Evolutionary conservation across 2,329 filamentous ascomycete species (phyloP).

Genomic region (Teratosphaeriaceae sp.): DNA sequence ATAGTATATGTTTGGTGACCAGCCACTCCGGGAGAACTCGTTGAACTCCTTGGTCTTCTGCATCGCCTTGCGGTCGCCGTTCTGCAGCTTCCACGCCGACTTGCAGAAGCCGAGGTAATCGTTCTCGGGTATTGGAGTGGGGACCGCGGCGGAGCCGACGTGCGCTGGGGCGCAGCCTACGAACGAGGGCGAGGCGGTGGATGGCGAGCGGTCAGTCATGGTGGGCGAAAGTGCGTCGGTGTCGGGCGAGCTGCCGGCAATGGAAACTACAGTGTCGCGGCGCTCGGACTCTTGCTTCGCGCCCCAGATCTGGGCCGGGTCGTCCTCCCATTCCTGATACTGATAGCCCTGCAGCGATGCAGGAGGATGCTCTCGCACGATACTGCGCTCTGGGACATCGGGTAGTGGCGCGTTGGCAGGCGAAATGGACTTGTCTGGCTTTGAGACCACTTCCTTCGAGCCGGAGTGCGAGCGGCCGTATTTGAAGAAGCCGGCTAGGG

Average conservation of each 20-base stretch:
- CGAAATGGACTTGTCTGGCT: constrained; percentile 1
- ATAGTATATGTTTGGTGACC: constrained; percentile 21
- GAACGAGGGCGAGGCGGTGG: background rate
- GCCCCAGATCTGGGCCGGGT: constrained; percentile 24
- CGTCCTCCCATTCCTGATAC: constrained; percentile 23
- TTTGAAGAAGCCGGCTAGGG: constrained; percentile 22
- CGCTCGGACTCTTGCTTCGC: constrained; percentile 11
- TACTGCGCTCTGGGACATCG: background rate
- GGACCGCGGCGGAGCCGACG: constrained; percentile 11
- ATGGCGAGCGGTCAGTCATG: background rate
- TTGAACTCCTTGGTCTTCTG: constrained; percentile 19
- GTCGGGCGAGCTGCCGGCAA: constrained; percentile 6
- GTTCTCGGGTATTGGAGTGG: constrained; percentile 26
- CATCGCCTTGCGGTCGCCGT: constrained; percentile 28
- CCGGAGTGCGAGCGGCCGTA: constrained; percentile 16
- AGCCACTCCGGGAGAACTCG: constrained; percentile 5
- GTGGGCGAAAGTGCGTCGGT: constrained; percentile 4
- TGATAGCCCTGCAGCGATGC: constrained; percentile 10
- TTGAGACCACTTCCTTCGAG: constrained; percentile 12
- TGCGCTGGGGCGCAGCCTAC: background rate
- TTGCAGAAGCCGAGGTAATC: constrained; percentile 40
- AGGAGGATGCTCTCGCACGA: background rate
- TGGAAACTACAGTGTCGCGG: constrained; percentile 14
- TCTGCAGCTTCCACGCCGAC: constrained; percentile 36
- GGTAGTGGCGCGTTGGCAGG: constrained; percentile 1